Conservation (phyloP, 2,329 filamentous ascomycete species). For the Beauveria australis region DNA sequence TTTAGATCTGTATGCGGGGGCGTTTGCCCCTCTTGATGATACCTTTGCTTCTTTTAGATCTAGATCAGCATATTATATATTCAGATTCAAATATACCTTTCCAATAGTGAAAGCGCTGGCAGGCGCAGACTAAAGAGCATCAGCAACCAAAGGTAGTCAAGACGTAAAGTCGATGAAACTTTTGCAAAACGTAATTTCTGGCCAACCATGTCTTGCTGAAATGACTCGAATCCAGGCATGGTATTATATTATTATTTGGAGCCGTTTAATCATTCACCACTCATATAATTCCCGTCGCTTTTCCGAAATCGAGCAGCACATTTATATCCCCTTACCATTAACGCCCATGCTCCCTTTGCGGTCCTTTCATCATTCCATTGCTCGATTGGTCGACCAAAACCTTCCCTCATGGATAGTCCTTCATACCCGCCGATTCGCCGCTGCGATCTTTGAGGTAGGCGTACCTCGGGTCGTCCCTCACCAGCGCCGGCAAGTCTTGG, state of each 20-base stretch:
- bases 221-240: not conserved
- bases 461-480: conserved; percentile 34
- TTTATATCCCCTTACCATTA: not conserved
- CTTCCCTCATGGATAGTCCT: conserved; percentile 27
- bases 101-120: too few species aligned
- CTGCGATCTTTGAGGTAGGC: conserved; percentile 38
- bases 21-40: too few species aligned
- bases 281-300: not conserved
- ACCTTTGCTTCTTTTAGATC: too few species aligned
- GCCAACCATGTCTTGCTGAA: not conserved
- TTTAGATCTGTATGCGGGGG: too few species aligned
- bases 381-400: not conserved
- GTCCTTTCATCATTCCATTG: not conserved
- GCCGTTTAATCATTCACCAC: not conserved
- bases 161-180: too few species aligned
- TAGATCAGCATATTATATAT: too few species aligned
- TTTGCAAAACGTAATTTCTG: not conserved
- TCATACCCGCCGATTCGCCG: conserved; percentile 38
- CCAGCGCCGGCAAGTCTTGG: conserved; percentile 40
- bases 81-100: too few species aligned
- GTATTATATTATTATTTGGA: not conserved
- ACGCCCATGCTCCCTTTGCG: not conserved
- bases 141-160: too few species aligned
- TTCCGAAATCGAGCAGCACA: not conserved
- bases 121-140: too few species aligned